Base-by-base conservation (phyloP, 1,284 basidiomycete genomes). In the Leccinum insolens region DNA sequence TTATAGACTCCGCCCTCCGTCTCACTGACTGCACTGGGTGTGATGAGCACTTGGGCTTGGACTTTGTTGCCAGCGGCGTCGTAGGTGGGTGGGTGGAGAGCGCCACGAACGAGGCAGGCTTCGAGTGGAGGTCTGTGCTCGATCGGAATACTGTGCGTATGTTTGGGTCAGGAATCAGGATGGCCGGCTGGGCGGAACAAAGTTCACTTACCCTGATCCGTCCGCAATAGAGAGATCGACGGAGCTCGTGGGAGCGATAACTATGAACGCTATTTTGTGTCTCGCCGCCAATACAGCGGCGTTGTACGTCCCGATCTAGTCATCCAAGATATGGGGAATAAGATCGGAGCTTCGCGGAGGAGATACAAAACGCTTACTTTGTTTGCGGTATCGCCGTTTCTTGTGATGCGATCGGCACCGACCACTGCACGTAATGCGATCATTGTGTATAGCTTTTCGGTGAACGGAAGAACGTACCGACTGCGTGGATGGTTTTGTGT, bases 351-450 rank as follows among this genome's bases (percentile, higher is more conserved):
- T 28, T 44, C 22, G 14, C 39, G 60, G 61, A 34, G 12, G 46
- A 37, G 34, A 60, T 44, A 28, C 5, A 44, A 22, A 20, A 71
- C 79, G 52, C 65, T 49, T 63, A 90, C 93, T 83, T 97, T 97
- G 84, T 97, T 97, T 22, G 95, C 95, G 0, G 95, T 96, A 80
- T 97, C 95, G 3, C 95, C 95, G 74, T 98, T 97, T 74, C 83
- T 85, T 4, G 95, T 93, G 71, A 98, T 90, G 66, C 95, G 85
- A 79, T 95, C 93, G 5, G 94, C 94, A 37, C 94, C 94, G 39
- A 95, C 94, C 64, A 82, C 92, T 92, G 72, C 52, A 63, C 58
- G 64, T 37, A 20, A 67, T 49, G 34, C 31, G 25, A 41, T 15
- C 39, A 62, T 46, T 62, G 34, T 14, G 52, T n/a, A 17, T 46